Evolutionary conservation across 352 stramenopile genomes (phyloP).

Genomic region (Phytophthora hybrid): DNA sequence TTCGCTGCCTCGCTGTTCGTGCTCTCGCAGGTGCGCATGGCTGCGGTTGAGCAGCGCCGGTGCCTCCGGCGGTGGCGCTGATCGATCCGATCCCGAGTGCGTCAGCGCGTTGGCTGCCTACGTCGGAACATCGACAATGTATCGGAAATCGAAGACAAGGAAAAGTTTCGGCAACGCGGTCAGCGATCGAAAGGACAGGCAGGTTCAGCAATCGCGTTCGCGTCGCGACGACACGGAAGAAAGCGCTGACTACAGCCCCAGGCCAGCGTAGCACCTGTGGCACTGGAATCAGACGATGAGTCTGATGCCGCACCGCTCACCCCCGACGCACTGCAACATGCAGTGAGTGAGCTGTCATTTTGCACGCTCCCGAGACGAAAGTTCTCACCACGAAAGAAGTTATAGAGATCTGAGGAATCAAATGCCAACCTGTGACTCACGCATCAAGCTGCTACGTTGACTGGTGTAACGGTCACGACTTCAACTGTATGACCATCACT

Average conservation of each 20-base stretch:
- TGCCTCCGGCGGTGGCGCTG: no score
- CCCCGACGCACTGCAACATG: not conserved
- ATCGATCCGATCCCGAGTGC: no score
- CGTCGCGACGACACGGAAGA: conserved; percentile 23
- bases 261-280: conserved; percentile 8
- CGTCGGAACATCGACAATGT: not conserved
- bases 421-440: conserved; percentile 3
- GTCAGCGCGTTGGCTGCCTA: not conserved
- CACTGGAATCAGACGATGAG: not conserved
- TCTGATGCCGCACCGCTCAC: not conserved
- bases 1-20: conserved; percentile 10
- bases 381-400: not conserved
- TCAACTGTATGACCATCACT: conserved; percentile 28
- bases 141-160: not conserved
- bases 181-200: conserved; percentile 7
- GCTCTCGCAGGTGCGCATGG: conserved; percentile 16
- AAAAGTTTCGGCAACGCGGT: not conserved
- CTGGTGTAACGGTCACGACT: conserved; percentile 22
- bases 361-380: not conserved
- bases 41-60: not conserved
- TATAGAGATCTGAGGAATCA: conserved; percentile 12
- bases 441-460: conserved; percentile 6
- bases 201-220: conserved; percentile 25
- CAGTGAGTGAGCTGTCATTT: not conserved
- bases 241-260: conserved; percentile 1